These are phyloP conservation scores for Pholiota conissans DNA, from an alignment of 768 basidiomycete species.

Conservation along the genomic window DNA sequence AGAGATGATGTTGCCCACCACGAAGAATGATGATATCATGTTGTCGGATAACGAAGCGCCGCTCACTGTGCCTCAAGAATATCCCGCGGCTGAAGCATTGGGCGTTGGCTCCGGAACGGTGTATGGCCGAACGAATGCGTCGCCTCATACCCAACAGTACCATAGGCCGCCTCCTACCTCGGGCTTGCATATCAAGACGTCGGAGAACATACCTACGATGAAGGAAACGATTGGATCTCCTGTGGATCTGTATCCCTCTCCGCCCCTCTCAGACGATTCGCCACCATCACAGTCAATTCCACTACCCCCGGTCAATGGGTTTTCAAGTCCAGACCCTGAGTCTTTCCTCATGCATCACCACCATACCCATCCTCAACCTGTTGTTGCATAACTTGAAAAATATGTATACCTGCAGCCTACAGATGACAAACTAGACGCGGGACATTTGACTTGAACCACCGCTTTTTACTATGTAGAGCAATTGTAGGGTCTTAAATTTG, in stretches of 20 bases:
- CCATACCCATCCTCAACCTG: slow-evolving; percentile 4
- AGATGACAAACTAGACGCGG: slow-evolving; percentile 3
- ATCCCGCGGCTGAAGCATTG: slow-evolving; percentile 30
- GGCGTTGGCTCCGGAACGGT: slow-evolving; percentile 36
- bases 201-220: slow-evolving; percentile 17
- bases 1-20: slow-evolving; percentile 68
- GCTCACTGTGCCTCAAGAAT: slow-evolving; percentile 21
- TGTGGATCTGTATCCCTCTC: slow-evolving; percentile 49
- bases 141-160: slow-evolving; percentile 20
- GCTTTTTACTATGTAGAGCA: not conserved
- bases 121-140: slow-evolving; percentile 37
- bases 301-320: slow-evolving; percentile 14
- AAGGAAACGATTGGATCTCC: slow-evolving; percentile 26
- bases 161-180: slow-evolving; percentile 17
- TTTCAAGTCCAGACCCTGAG: slow-evolving; percentile 2
- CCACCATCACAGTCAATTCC: slow-evolving; percentile 29
- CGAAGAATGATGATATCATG: slow-evolving; percentile 57
- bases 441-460: not conserved
- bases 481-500: not conserved
- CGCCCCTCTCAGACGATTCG: slow-evolving; percentile 39
- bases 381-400: not conserved
- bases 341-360: slow-evolving; percentile 6
- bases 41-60: slow-evolving; percentile 43
- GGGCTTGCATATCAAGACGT: slow-evolving; percentile 24
- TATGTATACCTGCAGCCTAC: not conserved